Percentiles rank a stretch among this genome's conserved stretches.
phyloP scores from a whole-genome alignment of 2,329 filamentous ascomycete species.

The Basipetospora chlamydospora region DNA sequence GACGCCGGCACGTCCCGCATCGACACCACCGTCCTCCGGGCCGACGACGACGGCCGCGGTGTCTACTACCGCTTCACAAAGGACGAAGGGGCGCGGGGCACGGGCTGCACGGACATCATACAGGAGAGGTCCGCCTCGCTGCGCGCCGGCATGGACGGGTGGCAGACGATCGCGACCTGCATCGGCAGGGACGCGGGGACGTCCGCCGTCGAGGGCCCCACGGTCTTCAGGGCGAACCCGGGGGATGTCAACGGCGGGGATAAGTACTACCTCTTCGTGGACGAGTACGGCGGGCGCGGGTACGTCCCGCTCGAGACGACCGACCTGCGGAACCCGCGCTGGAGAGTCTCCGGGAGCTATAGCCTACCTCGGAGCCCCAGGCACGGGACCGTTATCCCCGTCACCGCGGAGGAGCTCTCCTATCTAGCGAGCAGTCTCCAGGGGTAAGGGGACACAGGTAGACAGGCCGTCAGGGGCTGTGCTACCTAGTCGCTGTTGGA shows the following conservation, averaged over 20 bases:
- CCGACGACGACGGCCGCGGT: conserved; percentile 15
- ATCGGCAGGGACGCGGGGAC: conserved; percentile 36
- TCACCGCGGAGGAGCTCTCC: conserved; percentile 30
- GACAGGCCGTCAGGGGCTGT: too few species aligned
- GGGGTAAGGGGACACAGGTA: too few species aligned
- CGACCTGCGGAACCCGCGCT: conserved; percentile 31
- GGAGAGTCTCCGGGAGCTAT: conserved; percentile 30
- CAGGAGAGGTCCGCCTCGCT: conserved; percentile 31
- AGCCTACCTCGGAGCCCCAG: conserved; percentile 32
- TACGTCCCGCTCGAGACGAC: conserved; percentile 38
- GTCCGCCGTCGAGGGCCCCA: conserved; percentile 33
- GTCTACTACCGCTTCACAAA: conserved; percentile 39
- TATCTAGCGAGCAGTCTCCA: not conserved
- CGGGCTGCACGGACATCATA: conserved; percentile 39
- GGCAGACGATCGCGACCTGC: conserved; percentile 30
- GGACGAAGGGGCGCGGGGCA: conserved; percentile 32
- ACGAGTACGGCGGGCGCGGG: conserved; percentile 34
- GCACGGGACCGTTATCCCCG: conserved; percentile 37
- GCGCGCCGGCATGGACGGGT: conserved; percentile 23
- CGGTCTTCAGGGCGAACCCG: conserved; percentile 34
- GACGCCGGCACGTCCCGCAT: conserved; percentile 35
- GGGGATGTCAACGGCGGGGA: conserved; percentile 30
- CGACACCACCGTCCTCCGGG: conserved; percentile 34
- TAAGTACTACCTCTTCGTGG: conserved; percentile 40
- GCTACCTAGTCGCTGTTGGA: too few species aligned